Evolutionary conservation across 768 basidiomycete species (phyloP), one percentile per base, ranked within the genome.

Genomic region (Amanita polypyramis): DNA sequence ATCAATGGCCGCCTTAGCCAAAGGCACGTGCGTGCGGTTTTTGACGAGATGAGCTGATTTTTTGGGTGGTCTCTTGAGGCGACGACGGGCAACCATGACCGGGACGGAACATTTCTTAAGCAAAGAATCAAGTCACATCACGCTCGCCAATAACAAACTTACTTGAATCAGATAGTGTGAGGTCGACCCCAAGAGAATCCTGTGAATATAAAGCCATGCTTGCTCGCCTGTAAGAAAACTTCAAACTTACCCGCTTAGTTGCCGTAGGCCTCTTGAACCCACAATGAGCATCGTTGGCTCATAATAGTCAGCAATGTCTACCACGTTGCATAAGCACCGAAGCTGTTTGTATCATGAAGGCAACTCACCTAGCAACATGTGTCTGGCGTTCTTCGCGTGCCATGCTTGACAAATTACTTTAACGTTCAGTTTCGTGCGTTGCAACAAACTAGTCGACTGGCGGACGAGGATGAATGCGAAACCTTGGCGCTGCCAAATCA

Each of bases 271-370:
- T 42, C 94, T 80, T n/a, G 90, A 94, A 3, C 94, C 94, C 8
- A 96, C 94, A 47, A 97, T 95, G 27, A 92, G 70, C 88, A 96
- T 93, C 6, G 79, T 80, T 1, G 94, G 94, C 49, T 91, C 82
- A 32, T 81, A 70, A 59, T 86, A 77, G 57, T 97, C 94, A 20
- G 95, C 82, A 45, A 97, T 77, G 56, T 94, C 87, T 77, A 45
- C 9, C 38, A 23, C 11, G 4, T 10, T 11, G 12, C 30, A 21
- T 42, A 7, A 21, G 15, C 32, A 20, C 19, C 11, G 41, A 40
- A 32, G 25, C 33, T 29, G 42, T 15, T 14, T 30, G 14, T 36
- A 33, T 43, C 36, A 29, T 19, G 42, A 21, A 39, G 32, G 45
- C 43, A 37, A 39, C 72, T 45, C 43, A 82, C 84, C 84, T 15